Evolutionary conservation across 768 basidiomycete genomes (phyloP).

Genomic region (Mycena maculata): DNA sequence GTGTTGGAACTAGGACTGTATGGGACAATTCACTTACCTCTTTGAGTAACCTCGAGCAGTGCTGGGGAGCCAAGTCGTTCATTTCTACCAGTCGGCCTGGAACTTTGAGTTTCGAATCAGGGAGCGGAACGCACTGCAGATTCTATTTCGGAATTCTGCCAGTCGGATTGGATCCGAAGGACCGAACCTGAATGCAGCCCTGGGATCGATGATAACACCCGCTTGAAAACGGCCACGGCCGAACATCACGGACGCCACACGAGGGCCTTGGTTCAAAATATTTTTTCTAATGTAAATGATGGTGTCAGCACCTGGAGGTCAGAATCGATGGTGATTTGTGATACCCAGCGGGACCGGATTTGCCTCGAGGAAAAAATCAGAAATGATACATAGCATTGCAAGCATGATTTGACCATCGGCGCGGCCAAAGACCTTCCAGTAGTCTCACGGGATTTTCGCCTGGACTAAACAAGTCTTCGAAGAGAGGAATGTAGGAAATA

Average conservation of each 20-base stretch:
- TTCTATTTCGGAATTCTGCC: slow-evolving; percentile 46
- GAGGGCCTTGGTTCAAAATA: slow-evolving; percentile 49
- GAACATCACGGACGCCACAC: slow-evolving; percentile 52
- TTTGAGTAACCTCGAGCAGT: slow-evolving; percentile 59
- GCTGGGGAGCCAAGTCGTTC: slow-evolving; percentile 53
- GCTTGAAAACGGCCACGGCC: slow-evolving; percentile 54
- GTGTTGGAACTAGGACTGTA: not conserved
- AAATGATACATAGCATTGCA: not conserved
- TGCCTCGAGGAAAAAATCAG: slow-evolving; percentile 3
- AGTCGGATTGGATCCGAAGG: slow-evolving; percentile 42
- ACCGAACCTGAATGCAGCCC: slow-evolving; percentile 43
- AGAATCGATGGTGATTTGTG: not conserved
- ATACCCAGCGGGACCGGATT: slow-evolving; percentile 26
- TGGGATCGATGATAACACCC: slow-evolving; percentile 55
- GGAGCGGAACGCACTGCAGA: slow-evolving; percentile 46
- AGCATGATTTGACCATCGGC: slow-evolving; percentile 52
- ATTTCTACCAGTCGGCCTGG: slow-evolving; percentile 55
- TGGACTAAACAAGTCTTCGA: slow-evolving; percentile 36
- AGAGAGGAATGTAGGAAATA: slow-evolving; percentile 35
- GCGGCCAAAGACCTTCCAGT: slow-evolving; percentile 54
- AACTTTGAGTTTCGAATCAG: not conserved
- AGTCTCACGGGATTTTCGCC: not conserved
- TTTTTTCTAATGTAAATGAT: slow-evolving; percentile 35
- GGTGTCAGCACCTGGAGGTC: not conserved
- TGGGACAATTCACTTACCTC: slow-evolving; percentile 41